These are phyloP conservation scores for Coriolopsis trogii DNA, from an alignment of 1,284 basidiomycete species.

Conservation along the genomic window DNA sequence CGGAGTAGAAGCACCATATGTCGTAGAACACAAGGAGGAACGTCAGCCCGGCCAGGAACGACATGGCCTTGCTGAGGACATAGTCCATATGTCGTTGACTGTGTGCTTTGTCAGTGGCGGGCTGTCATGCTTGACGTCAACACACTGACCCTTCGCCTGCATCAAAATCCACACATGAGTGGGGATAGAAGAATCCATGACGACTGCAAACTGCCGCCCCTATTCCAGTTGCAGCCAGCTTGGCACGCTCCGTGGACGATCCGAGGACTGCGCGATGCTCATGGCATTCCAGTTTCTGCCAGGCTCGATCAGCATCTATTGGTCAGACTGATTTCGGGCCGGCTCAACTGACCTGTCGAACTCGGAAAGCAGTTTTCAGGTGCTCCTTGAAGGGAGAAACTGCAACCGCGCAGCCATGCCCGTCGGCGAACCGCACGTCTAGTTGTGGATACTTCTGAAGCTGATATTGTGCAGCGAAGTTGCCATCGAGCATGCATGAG, in stretches of 20 bases:
- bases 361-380: not conserved
- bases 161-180: constrained; percentile 24
- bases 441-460: not conserved
- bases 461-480: not conserved
- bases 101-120: not conserved
- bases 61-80: not conserved
- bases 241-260: not conserved
- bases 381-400: not conserved
- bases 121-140: not conserved
- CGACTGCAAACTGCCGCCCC: constrained; percentile 19
- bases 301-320: too few species aligned
- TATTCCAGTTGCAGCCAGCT: constrained; percentile 17
- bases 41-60: not conserved
- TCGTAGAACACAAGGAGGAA: not conserved
- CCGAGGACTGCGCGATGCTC: not conserved
- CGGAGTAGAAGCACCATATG: not conserved
- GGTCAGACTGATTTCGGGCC: too few species aligned
- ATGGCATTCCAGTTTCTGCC: not conserved
- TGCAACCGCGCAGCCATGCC: not conserved
- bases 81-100: constrained; percentile 31
- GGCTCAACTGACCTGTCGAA: not conserved
- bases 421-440: not conserved
- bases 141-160: constrained; percentile 20
- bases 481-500: not conserved
- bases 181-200: constrained; percentile 23